Conservation (phyloP, 208 protist genomes). For the Crithidia thermophila region DNA sequence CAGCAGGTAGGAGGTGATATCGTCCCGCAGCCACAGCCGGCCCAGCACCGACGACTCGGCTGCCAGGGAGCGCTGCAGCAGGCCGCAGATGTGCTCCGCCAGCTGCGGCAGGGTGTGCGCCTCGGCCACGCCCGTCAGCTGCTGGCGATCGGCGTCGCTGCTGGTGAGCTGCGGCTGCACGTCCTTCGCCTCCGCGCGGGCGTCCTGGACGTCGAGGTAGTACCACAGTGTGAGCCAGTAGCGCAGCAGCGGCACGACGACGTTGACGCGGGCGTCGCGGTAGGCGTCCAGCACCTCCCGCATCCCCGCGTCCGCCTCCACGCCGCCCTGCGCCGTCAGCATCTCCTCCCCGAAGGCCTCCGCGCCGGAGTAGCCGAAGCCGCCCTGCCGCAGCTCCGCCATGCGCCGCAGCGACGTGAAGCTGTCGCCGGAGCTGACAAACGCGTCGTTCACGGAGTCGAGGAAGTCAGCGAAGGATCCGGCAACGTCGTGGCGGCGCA, state of each 20-base stretch:
- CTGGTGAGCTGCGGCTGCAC: not conserved
- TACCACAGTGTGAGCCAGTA: slow-evolving; percentile 62
- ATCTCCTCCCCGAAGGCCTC: slow-evolving; percentile 49
- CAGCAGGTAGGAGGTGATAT: slow-evolving; percentile 56
- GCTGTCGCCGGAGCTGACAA: slow-evolving; percentile 39
- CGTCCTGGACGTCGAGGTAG: slow-evolving; percentile 28
- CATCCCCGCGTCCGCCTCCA: slow-evolving; percentile 44
- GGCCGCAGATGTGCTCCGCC: slow-evolving; percentile 46
- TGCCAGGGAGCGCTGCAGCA: slow-evolving; percentile 63
- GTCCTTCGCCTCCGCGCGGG: slow-evolving; percentile 2
- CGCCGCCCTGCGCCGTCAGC: slow-evolving; percentile 18
- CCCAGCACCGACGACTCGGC: slow-evolving; percentile 62
- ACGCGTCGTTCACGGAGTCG: slow-evolving; percentile 56
- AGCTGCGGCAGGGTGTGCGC: slow-evolving; percentile 52
- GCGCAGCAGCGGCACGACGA: slow-evolving; percentile 70
- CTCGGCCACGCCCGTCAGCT: slow-evolving; percentile 22
- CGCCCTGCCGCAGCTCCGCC: slow-evolving; percentile 58
- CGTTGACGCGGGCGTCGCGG: slow-evolving; percentile 57
- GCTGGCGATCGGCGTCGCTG: slow-evolving; percentile 4
- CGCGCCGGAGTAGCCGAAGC: slow-evolving; percentile 37
- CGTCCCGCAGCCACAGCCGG: slow-evolving; percentile 79
- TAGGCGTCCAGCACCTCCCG: slow-evolving; percentile 67
- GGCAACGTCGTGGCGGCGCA: slow-evolving; percentile 27
- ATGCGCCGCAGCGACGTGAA: slow-evolving; percentile 72
- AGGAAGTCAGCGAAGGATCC: slow-evolving; percentile 39